Evolutionary conservation across 768 basidiomycete species (phyloP).

Genomic region (Mrakia frigida): DNA sequence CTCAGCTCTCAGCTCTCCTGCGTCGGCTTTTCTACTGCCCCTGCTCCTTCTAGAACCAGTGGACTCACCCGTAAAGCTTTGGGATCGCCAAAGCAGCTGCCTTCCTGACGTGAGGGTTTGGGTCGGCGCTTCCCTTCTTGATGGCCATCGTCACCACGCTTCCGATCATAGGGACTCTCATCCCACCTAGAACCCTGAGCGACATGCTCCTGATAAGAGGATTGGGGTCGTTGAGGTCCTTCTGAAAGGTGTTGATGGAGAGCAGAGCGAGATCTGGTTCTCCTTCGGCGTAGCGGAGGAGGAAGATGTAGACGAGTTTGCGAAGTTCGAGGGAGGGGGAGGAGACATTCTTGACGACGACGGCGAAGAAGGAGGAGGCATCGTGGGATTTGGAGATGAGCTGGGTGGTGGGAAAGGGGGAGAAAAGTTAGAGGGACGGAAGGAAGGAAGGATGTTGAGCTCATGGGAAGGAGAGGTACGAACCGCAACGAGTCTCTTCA

Average conservation of each 20-base stretch:
- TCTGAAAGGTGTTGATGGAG: conserved; percentile 97
- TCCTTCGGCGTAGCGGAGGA: conserved; percentile 83
- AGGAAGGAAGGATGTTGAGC: conserved; percentile 16
- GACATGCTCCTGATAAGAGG: conserved; percentile 97
- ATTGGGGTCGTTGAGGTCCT: conserved; percentile 84
- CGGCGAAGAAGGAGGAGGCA: conserved; percentile 88
- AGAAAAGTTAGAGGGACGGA: conserved; percentile 15
- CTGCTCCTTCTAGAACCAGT: too few relatives aligned
- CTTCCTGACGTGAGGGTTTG: conserved; percentile 92
- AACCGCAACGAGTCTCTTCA: conserved; percentile 92
- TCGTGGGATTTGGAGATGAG: conserved; percentile 88
- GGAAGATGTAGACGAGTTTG: conserved; percentile 96
- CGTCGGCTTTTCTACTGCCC: background rate
- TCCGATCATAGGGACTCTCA: conserved; percentile 82
- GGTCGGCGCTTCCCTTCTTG: conserved; percentile 84
- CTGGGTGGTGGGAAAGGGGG: conserved; percentile 46
- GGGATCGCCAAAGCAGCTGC: conserved; percentile 84
- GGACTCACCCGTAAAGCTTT: conserved; percentile 67
- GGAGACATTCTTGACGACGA: conserved; percentile 95
- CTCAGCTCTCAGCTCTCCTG: background rate
- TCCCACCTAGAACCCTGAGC: conserved; percentile 82
- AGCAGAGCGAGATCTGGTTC: conserved; percentile 92
- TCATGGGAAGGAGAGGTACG: conserved; percentile 42
- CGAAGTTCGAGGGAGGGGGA: conserved; percentile 87
- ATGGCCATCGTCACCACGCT: conserved; percentile 71